Percentiles rank a stretch among this genome's conserved stretches.
phyloP scores from a whole-genome alignment of 148 eudicot genomes.

The Persicaria tinctoria region DNA sequence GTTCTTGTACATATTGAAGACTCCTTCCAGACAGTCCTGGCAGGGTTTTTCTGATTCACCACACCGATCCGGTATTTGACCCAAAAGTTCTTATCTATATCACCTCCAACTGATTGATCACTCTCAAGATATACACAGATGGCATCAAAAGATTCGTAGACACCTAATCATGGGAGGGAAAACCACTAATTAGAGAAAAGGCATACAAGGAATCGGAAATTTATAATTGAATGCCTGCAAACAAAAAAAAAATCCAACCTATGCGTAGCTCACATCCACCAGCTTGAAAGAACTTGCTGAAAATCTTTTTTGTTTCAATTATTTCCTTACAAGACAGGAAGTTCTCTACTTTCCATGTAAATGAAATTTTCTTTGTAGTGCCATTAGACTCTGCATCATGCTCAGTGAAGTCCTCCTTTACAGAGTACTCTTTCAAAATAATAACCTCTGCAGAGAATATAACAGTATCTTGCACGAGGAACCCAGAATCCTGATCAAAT shows the following conservation, averaged over 20 bases:
- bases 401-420: slow-evolving; percentile 60
- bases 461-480: slow-evolving; percentile 90
- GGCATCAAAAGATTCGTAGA: slow-evolving; percentile 96
- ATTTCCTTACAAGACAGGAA: slow-evolving; percentile 93
- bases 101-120: slow-evolving; percentile 82
- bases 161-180: slow-evolving; percentile 51
- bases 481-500: slow-evolving; percentile 98
- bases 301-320: slow-evolving; percentile 95
- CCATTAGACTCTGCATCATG: slow-evolving; percentile 36
- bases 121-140: slow-evolving; percentile 97
- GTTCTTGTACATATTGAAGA: slow-evolving; percentile 96
- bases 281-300: slow-evolving; percentile 98
- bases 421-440: slow-evolving; percentile 81
- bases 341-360: slow-evolving; percentile 98
- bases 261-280: slow-evolving; percentile 99
- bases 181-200: slow-evolving; percentile 1
- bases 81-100: slow-evolving; percentile 97
- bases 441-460: slow-evolving; percentile 90
- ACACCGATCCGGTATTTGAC: slow-evolving; percentile 93
- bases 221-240: slow-evolving; percentile 1
- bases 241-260: slow-evolving; percentile 42
- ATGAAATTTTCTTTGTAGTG: slow-evolving; percentile 61
- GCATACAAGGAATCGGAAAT: slow-evolving; percentile 5
- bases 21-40: slow-evolving; percentile 95
- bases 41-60: slow-evolving; percentile 79